These are phyloP conservation scores for Hericium erinaceus DNA, from an alignment of 768 basidiomycete species.

Conservation along the genomic window DNA sequence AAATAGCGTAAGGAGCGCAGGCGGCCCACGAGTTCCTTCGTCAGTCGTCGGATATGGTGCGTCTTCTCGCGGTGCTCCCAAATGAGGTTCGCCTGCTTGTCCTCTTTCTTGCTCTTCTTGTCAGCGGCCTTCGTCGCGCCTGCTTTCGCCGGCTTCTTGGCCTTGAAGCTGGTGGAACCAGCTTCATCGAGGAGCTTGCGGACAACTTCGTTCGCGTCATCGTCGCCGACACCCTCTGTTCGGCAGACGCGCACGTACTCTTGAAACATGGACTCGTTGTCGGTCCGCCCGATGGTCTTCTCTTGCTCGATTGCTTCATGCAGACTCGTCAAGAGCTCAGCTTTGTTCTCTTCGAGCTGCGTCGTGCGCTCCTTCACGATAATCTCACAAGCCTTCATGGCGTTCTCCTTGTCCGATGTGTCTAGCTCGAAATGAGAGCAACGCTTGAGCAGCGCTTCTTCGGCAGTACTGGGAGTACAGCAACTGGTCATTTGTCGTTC, in stretches of 20 bases:
- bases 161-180: conserved; percentile 27
- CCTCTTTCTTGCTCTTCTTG: conserved; percentile 37
- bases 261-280: conserved; percentile 69
- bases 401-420: conserved; percentile 52
- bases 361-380: conserved; percentile 76
- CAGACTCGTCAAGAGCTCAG: conserved; percentile 60
- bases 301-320: conserved; percentile 59
- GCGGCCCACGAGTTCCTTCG: conserved; percentile 84
- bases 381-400: conserved; percentile 88
- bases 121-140: conserved; percentile 15
- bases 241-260: conserved; percentile 66
- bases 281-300: conserved; percentile 46
- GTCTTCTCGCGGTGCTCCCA: conserved; percentile 86
- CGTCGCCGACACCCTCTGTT: conserved; percentile 67
- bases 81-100: conserved; percentile 52
- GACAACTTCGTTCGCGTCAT: conserved; percentile 60
- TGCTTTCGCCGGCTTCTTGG: conserved; percentile 8
- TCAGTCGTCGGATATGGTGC: conserved; percentile 74
- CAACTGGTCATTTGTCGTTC: too few relatives aligned
- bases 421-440: conserved; percentile 93
- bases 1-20: conserved; percentile 89
- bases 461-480: conserved; percentile 67
- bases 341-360: conserved; percentile 73
- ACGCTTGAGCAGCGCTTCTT: conserved; percentile 89
- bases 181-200: conserved; percentile 53